Evolutionary conservation across 2,329 filamentous ascomycete genomes (phyloP), one percentile per base, ranked within the genome.

Genomic region (Penicillium sp.): DNA sequence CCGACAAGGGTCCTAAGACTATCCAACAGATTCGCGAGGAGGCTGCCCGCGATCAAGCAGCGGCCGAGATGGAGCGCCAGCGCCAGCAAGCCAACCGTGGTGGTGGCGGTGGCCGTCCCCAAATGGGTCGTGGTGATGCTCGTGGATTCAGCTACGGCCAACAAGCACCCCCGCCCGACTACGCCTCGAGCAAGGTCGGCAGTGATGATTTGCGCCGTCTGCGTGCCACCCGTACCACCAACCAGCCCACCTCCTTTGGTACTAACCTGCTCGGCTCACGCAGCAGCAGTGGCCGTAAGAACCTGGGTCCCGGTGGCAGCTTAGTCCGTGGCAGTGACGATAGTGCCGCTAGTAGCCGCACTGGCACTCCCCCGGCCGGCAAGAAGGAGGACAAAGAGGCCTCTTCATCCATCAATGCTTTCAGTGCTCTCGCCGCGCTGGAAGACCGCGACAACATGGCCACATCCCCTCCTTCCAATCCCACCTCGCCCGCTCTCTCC

Each of bases 1-100:
- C 76, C 44, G 86, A 90, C 73, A 97, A 97, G 77, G 93, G 93
- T 29, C 93, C 93, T 49, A 96, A 96, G 83, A 98, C 93, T 7
- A 86, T 98, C 43, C 83, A 89, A 3, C 87, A 97, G 73, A 87
- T 98, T 57, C 87, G 89, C 66, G 85, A 84, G 58, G 85, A 89
- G 72, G 89, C 89, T 56, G 78, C 81, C 43, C 85, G 85, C 52
- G 86, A 86, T 36, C 83, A 86, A 57, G 90, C 91, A 71, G 88
- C 89, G 50, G 85, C 85, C 45, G 90, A 96, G 62, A 71, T 77
- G 61, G 78, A 82, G 64, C 75, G 77, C 51, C 65, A 73, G 36
- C 74, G 77, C 41, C 74, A 74, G 46, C 71, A 74, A 52, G 67
- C 69, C 42, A 66, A 54, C 60, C 66, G 88, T 57, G 84, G 87